A percentile compares a stretch with the other conserved stretches of the same genome.
These are phyloP conservation scores for Massarina eburnea DNA, from an alignment of 2,329 filamentous ascomycete genomes.

Conservation along the genomic window DNA sequence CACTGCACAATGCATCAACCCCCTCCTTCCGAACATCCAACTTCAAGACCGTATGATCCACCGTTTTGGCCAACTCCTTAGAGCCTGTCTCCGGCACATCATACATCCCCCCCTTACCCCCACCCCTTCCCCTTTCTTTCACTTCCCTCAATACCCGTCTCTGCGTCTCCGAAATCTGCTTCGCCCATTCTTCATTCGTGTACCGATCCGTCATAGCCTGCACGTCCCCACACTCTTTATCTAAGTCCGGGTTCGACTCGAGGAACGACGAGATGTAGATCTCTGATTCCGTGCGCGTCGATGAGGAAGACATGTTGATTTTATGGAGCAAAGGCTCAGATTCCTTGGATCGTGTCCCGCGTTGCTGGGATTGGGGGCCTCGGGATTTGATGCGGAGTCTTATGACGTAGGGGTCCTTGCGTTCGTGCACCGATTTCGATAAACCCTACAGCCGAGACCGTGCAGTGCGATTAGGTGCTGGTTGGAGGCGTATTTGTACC, in stretches of 20 bases:
- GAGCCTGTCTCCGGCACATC: slow-evolving; percentile 30
- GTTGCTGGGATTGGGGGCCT: slow-evolving; percentile 1
- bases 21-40: slow-evolving; percentile 50
- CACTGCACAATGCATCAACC: slow-evolving; percentile 57
- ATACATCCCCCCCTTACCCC: slow-evolving; percentile 17
- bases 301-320: slow-evolving; percentile 19
- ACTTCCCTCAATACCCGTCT: slow-evolving; percentile 30
- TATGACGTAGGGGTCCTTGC: slow-evolving; percentile 12
- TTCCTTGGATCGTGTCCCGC: slow-evolving; percentile 1
- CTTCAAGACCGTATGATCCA: slow-evolving; percentile 56
- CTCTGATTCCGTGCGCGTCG: slow-evolving; percentile 36
- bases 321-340: slow-evolving; percentile 8
- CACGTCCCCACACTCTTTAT: slow-evolving; percentile 28
- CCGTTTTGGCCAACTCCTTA: slow-evolving; percentile 38
- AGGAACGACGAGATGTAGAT: slow-evolving; percentile 37
- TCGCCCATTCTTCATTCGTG: slow-evolving; percentile 49
- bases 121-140: slow-evolving; percentile 27
- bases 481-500: slow-evolving; percentile 16
- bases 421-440: slow-evolving; percentile 6
- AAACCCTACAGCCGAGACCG: slow-evolving; percentile 7
- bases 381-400: slow-evolving; percentile 6
- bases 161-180: slow-evolving; percentile 43
- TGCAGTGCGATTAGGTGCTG: slow-evolving; percentile 1
- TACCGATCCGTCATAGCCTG: slow-evolving; percentile 46
- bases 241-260: slow-evolving; percentile 33